Evolutionary conservation across 108 stramenopile species (phyloP), one percentile per base, ranked within the genome.

Genomic region (Chaetoceros muelleri): DNA sequence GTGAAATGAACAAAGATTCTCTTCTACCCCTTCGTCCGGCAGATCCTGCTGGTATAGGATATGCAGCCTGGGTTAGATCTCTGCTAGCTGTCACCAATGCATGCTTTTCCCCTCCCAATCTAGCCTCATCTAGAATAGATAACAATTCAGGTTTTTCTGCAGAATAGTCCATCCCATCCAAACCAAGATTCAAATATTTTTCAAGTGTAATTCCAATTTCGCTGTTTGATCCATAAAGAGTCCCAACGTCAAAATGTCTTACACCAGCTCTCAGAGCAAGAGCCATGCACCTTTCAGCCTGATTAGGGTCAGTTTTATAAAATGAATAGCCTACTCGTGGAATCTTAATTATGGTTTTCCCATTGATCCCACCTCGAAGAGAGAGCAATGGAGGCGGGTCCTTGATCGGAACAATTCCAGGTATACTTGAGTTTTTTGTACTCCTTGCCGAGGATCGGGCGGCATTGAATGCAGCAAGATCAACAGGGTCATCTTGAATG

Each of bases 281-380:
- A 3, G 73, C 55, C 5, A 71, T 67, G 20, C 76, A 72, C 51
- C 73, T 56, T 46, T 56, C 55, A 0, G 67, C 67, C 54, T 80
- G 71, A 17, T 85, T 82, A 0, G 67, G 58, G 5, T 72, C 29
- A 13, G 88, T 90, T 64, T 90, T 89, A 60, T 85, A 89, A 24
- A 85, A 66, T 10, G 82, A 84, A 70, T 80, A 82, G 13, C 81
- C 83, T 8, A 89, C 69, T 0, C 79, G 55, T 0, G 87, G 87
- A 48, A 85, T 79, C 19, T 61, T 47, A 13, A 78, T 51, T 3
- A 27, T 65, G 0, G 69, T 29, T 48, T 52, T 66, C 2, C 64
- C 71, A 19, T 44, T 31, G 24, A 20, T 49, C 0, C 61, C 74
- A 22, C 70, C 70, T 19, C 74, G 61, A n/a, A 71, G 71, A 19